Evolutionary conservation across 2,329 filamentous ascomycete genomes (phyloP), one percentile per base, ranked within the genome.

Genomic region (Aspergillus brasiliensis): DNA sequence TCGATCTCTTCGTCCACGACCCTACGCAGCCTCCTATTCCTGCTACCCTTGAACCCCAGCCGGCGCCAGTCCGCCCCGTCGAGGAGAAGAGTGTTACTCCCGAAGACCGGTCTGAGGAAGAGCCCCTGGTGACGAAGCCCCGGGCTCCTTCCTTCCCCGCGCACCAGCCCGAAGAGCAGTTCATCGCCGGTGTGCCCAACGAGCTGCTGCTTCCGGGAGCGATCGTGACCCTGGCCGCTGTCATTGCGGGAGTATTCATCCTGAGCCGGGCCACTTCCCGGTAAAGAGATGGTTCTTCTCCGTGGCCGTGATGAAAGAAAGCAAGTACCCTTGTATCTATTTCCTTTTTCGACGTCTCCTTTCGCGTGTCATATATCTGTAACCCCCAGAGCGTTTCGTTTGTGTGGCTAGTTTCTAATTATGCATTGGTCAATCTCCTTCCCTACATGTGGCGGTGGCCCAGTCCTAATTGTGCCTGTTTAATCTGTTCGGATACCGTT

Each of bases 1-100:
- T 99, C 19, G 95, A 99, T 71, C 84, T 99, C 15, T 98, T 97
- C 70, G 93, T 98, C 11, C 95, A 99, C 74, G 91, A 99, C 69
- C 93, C 94, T 0, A 87, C 92, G 64, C 90, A 95, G 78, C 88
- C 94, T n/a, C 91, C 93, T 0, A 84, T 92, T n/a, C 81, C 87
- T 8, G 81, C 84, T 1, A 84, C 86, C 0, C 76, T 88, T 10
- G 83, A 88, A 40, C 86, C 86, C 38, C 82, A 86, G 61, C 86
- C 86, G 1, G 71, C 72, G 19, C 78, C 77, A 3, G 71, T 78
- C 15, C 82, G 81, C 62, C 78, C 81, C 5, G 75, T 83, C 3
- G 82, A 84, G 62, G 71, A 75, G 56, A 75, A 71, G 57, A 80
- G 71, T 11, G 72, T 73, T 37, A 52, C 60, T n/a, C 58, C 63